These are phyloP conservation scores for Cicer yamashitae DNA, from an alignment of 306 rosid species.

Conservation along the genomic window DNA sequence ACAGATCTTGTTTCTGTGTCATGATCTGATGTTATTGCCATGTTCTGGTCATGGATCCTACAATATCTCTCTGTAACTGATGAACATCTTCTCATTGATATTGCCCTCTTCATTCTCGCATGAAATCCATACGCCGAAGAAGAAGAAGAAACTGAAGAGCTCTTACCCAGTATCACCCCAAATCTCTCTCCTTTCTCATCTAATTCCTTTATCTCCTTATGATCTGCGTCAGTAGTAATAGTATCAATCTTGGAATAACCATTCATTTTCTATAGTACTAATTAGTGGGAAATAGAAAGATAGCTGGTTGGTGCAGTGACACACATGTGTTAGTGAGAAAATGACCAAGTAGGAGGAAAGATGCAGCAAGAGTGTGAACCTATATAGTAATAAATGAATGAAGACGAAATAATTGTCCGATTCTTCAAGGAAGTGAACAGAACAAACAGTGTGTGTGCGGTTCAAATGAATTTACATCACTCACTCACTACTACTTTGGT, in stretches of 20 bases:
- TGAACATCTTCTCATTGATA: slow-evolving; percentile 80
- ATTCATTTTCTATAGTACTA: slow-evolving; percentile 40
- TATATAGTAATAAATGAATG: background rate
- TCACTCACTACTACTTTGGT: background rate
- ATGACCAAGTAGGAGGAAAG: no score
- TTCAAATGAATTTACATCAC: background rate
- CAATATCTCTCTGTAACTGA: slow-evolving; percentile 77
- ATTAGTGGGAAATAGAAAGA: no score
- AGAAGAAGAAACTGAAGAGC: slow-evolving; percentile 51
- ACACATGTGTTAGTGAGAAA: no score
- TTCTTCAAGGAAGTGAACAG: slow-evolving; percentile 27
- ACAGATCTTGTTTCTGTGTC: slow-evolving; percentile 35
- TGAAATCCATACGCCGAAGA: slow-evolving; percentile 44
- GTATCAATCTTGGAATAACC: slow-evolving; percentile 62
- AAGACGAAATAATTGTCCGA: slow-evolving; percentile 26
- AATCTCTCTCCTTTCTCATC: slow-evolving; percentile 40
- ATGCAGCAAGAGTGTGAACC: background rate
- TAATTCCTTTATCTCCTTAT: background rate
- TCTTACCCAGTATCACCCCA: slow-evolving; percentile 50
- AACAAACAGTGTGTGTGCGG: background rate
- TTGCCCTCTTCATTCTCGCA: slow-evolving; percentile 60
- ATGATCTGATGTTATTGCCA: slow-evolving; percentile 46
- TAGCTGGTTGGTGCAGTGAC: no score
- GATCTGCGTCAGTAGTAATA: background rate
- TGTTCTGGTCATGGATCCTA: slow-evolving; percentile 75